These are phyloP conservation scores for Kodamaea arcana DNA, from an alignment of 1,139 yeast species.

Conservation along the genomic window DNA sequence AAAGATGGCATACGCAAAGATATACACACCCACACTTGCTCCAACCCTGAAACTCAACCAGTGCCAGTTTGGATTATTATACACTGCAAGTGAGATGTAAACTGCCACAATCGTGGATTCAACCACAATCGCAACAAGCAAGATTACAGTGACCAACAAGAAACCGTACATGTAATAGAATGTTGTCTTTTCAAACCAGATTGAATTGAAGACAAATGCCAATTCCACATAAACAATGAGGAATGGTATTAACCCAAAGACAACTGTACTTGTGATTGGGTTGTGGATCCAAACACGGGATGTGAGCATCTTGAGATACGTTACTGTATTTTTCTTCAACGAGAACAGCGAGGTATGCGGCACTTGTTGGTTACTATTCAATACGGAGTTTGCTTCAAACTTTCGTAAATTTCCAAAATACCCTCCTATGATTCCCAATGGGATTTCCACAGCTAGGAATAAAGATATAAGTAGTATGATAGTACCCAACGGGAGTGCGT, in stretches of 20 bases:
- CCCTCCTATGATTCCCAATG: slow-evolving; percentile 74
- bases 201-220: slow-evolving; percentile 66
- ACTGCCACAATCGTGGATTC: slow-evolving; percentile 75
- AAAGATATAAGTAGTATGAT: slow-evolving; percentile 13
- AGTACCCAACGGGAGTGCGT: slow-evolving; percentile 55
- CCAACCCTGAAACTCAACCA: slow-evolving; percentile 80
- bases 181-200: slow-evolving; percentile 78
- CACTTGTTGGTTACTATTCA: slow-evolving; percentile 3
- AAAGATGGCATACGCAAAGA: slow-evolving; percentile 64
- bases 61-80: slow-evolving; percentile 72
- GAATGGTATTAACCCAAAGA: slow-evolving; percentile 73
- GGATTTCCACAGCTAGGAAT: slow-evolving; percentile 65
- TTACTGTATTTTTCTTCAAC: slow-evolving; percentile 5
- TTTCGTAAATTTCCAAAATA: slow-evolving; percentile 45
- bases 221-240: slow-evolving; percentile 79
- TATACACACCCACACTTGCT: slow-evolving; percentile 66
- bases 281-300: slow-evolving; percentile 16
- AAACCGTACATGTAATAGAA: slow-evolving; percentile 81
- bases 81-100: slow-evolving; percentile 54
- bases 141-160: slow-evolving; percentile 55
- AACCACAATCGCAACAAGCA: slow-evolving; percentile 58
- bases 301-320: slow-evolving; percentile 4
- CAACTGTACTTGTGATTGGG: slow-evolving; percentile 22
- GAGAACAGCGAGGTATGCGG: slow-evolving; percentile 3
- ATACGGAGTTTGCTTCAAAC: slow-evolving; percentile 21